Evolutionary conservation across 805 yeast species (phyloP), one percentile per base, ranked within the genome.

Genomic region (Lipomyces sp.): DNA sequence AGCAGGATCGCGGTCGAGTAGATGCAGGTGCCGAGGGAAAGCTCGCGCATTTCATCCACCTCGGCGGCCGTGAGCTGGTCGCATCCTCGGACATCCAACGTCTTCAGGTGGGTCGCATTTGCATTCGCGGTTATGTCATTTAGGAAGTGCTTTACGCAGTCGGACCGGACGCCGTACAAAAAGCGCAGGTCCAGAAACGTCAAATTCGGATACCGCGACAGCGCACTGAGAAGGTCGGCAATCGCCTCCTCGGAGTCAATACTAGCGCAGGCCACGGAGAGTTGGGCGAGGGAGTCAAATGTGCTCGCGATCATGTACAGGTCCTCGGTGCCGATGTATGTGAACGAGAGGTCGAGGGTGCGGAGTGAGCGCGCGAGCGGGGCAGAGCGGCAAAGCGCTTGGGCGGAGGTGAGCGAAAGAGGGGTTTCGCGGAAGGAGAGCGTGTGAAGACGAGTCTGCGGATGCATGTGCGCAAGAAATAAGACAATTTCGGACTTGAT

Each of bases 231-330:
- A 13, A 47, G n/a, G 19, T 37, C 18, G 5, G 39, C 29, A 14
- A 47, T 31, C 13, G 39, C 35, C 14, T 21, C 8, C 4, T 31
- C 39, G n/a, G 32, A 24, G 8, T 45, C 35, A 6, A 39, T n/a
- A n/a, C 37, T 23, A 34, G 41, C 43, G 16, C 56, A 49, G 23
- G 52, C 39, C 35, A 51, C 32, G 19, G 43, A 35, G 4, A 51
- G 39, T 2, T n/a, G 16, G 3, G 22, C 23, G 2, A 51, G 39
- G 19, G 22, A 18, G n/a, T 36, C 38, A 26, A 47, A 33, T 10
- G 18, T 24, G n/a, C 16, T 26, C n/a, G 51, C 43, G 7, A 51
- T 22, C 35, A 39, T 21, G 14, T 32, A 40, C n/a, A 39, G 40
- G 2, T 36, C 19, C 10, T 28, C 23, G 19, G 32, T 29, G 11